These are phyloP conservation scores for Neoboletus magnificus DNA, from an alignment of 768 basidiomycete genomes.

Conservation along the genomic window DNA sequence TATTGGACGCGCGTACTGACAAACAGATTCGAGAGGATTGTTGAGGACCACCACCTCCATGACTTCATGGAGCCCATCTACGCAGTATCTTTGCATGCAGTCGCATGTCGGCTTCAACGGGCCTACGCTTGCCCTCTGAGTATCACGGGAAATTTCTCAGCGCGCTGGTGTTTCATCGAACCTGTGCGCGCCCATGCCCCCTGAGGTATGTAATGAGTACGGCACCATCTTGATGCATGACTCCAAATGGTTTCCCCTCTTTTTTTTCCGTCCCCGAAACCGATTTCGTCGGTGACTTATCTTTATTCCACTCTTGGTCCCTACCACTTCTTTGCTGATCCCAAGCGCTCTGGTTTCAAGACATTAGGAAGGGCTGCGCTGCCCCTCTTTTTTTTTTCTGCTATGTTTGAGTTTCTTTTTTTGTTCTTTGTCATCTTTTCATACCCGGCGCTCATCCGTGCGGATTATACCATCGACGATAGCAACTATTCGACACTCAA, in stretches of 20 bases:
- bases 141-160: background rate
- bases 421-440: conserved; percentile 1
- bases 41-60: background rate
- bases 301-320: background rate
- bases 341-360: background rate
- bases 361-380: background rate
- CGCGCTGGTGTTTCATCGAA: background rate
- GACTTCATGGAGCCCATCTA: background rate
- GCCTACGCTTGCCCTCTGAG: background rate
- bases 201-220: background rate
- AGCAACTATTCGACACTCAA: conserved; percentile 24
- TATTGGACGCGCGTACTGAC: background rate
- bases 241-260: background rate
- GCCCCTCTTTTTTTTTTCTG: background rate
- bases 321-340: conserved; percentile 7
- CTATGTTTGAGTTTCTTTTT: conserved; percentile 6
- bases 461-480: conserved; percentile 29
- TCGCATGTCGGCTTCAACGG: background rate
- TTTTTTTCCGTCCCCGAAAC: background rate
- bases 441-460: conserved; percentile 5
- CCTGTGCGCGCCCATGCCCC: background rate
- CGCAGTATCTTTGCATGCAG: background rate
- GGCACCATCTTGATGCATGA: background rate
- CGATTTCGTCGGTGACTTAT: background rate
- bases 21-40: background rate